Evolutionary conservation across 306 rosid species (phyloP).

Genomic region (Pyrus communis): DNA sequence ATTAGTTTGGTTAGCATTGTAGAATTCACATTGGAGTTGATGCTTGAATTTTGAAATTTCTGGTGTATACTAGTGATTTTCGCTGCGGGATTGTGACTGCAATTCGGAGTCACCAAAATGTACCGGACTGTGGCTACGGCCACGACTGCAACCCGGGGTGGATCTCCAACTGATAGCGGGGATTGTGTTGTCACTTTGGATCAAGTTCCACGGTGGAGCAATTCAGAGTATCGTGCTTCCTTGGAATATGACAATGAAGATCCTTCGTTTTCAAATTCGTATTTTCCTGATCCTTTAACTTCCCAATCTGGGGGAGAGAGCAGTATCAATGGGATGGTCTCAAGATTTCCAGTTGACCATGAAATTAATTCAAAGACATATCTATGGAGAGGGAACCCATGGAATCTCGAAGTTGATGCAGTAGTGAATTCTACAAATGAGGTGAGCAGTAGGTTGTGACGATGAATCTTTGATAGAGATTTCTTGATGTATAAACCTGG

Average conservation of each 20-base stretch:
- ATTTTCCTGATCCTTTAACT: slow-evolving; percentile 73
- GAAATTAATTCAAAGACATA: slow-evolving; percentile 79
- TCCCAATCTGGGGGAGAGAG: slow-evolving; percentile 39
- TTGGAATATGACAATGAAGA: slow-evolving; percentile 55
- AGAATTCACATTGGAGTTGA: slow-evolving; percentile 12
- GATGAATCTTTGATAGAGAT: not conserved
- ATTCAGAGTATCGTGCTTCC: slow-evolving; percentile 64
- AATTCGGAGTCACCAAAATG: slow-evolving; percentile 40
- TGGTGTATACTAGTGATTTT: slow-evolving; percentile 22
- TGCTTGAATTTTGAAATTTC: slow-evolving; percentile 16
- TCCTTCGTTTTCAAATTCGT: slow-evolving; percentile 48
- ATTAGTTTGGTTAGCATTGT: slow-evolving; percentile 11
- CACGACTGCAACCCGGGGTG: slow-evolving; percentile 44
- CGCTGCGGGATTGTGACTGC: slow-evolving; percentile 23
- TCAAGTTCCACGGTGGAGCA: slow-evolving; percentile 93
- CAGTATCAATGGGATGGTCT: slow-evolving; percentile 36
- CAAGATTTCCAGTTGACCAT: slow-evolving; percentile 80
- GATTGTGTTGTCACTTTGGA: slow-evolving; percentile 72
- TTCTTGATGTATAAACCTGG: not conserved
- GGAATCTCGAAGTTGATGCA: slow-evolving; percentile 99
- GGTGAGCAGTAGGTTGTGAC: slow-evolving; percentile 32
- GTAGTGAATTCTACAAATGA: slow-evolving; percentile 96
- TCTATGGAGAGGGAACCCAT: slow-evolving; percentile 93
- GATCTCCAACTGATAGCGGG: slow-evolving; percentile 54
- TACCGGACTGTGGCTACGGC: slow-evolving; percentile 65